phyloP scores from a whole-genome alignment of 2,329 filamentous ascomycete genomes.

The Mycosphaerella arachidis region DNA sequence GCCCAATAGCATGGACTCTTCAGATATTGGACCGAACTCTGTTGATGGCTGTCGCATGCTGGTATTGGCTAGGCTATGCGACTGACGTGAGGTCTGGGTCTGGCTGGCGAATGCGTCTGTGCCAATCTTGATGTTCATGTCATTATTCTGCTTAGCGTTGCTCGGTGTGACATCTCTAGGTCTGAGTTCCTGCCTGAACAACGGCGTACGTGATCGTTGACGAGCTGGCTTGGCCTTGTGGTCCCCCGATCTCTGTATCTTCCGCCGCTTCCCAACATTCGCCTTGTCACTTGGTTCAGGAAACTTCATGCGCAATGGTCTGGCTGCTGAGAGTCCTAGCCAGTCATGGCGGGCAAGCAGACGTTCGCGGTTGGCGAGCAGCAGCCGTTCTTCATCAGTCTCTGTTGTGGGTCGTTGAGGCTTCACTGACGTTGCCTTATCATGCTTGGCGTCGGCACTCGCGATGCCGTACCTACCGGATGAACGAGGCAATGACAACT shows the following conservation, averaged over 20 bases:
- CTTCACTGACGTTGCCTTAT: background rate
- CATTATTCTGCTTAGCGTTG: slow-evolving; percentile 16
- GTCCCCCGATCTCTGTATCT: slow-evolving; percentile 16
- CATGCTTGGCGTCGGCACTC: background rate
- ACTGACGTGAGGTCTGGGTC: slow-evolving; percentile 10
- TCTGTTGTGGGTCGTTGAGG: background rate
- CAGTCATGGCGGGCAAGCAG: slow-evolving; percentile 30
- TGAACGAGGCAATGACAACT: background rate
- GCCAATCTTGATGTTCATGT: slow-evolving; percentile 28
- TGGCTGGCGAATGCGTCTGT: slow-evolving; percentile 30
- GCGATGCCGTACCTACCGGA: background rate
- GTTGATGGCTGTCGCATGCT: slow-evolving; percentile 25
- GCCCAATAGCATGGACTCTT: slow-evolving; percentile 32
- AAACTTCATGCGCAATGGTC: slow-evolving; percentile 26
- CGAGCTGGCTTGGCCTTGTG: slow-evolving; percentile 9
- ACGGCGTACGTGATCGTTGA: slow-evolving; percentile 10
- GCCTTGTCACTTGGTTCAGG: slow-evolving; percentile 19
- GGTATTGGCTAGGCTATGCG: slow-evolving; percentile 15
- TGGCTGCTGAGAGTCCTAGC: slow-evolving; percentile 27
- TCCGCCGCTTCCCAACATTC: slow-evolving; percentile 29
- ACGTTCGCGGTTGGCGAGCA: slow-evolving; percentile 20
- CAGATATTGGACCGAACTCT: slow-evolving; percentile 24
- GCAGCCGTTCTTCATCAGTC: slow-evolving; percentile 14
- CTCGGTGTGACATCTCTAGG: slow-evolving; percentile 17
- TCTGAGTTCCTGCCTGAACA: slow-evolving; percentile 19